Conservation (phyloP, 2,329 filamentous ascomycete species). For the Lachnellula cervina region DNA sequence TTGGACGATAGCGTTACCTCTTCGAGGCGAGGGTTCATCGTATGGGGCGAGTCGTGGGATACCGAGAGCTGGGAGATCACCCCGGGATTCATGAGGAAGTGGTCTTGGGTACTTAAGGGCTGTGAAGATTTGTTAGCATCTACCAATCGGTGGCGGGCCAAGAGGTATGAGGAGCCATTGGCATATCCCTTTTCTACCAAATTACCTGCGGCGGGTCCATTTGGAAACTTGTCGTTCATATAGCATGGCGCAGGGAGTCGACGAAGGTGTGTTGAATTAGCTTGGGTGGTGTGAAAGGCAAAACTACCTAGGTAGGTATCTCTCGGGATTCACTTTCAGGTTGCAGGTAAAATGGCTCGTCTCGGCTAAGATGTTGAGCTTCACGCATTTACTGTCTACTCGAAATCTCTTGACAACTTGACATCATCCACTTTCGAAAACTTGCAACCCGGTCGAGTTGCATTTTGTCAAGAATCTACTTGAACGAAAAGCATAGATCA, state of each 20-base stretch:
- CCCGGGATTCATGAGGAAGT: conserved; percentile 18
- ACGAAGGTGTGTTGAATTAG: neutral
- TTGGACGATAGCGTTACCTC: conserved; percentile 13
- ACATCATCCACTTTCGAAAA: no score
- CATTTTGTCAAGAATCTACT: no score
- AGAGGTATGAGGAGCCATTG: conserved; percentile 4
- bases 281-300: no score
- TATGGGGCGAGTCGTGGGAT: conserved; percentile 20
- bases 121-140: conserved; percentile 15
- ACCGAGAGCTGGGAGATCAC: conserved; percentile 19
- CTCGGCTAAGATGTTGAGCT: no score
- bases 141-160: conserved; percentile 19
- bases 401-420: no score
- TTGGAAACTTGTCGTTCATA: neutral
- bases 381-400: no score
- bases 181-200: neutral
- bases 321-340: no score
- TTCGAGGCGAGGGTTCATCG: conserved; percentile 13
- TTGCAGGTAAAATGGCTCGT: no score
- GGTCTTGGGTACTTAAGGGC: conserved; percentile 15
- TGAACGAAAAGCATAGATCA: no score
- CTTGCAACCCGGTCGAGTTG: no score
- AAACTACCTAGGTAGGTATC: no score
- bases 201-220: neutral
- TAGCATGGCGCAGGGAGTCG: neutral